These are phyloP conservation scores for Scleromitrula shiraiana DNA, from an alignment of 2,329 filamentous ascomycete genomes.

Conservation along the genomic window DNA sequence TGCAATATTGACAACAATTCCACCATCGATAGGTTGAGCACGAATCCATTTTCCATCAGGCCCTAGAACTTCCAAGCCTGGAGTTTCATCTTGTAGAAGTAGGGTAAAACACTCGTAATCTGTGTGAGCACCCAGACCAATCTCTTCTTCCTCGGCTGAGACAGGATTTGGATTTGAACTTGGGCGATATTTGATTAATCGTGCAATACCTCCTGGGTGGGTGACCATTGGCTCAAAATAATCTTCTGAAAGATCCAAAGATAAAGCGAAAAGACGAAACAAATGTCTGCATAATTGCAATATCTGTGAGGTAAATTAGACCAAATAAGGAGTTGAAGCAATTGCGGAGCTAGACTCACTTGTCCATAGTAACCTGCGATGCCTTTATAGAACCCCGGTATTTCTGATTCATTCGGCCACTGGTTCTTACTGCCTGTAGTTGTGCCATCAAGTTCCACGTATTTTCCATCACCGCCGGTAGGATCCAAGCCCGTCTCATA, in stretches of 20 bases:
- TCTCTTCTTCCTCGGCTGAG: slow-evolving; percentile 22
- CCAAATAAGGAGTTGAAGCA: background rate
- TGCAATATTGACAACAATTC: slow-evolving; percentile 44
- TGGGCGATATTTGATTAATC: slow-evolving; percentile 43
- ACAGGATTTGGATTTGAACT: slow-evolving; percentile 27
- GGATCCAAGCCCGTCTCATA: slow-evolving; percentile 28
- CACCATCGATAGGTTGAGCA: slow-evolving; percentile 37
- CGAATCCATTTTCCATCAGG: slow-evolving; percentile 37
- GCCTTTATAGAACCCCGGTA: slow-evolving; percentile 26
- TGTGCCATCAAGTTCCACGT: slow-evolving; percentile 27
- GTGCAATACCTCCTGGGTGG: slow-evolving; percentile 37
- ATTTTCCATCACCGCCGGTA: slow-evolving; percentile 27
- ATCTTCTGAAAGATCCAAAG: slow-evolving; percentile 34
- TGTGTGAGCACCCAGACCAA: slow-evolving; percentile 40
- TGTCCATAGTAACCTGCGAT: slow-evolving; percentile 26
- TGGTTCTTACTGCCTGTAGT: slow-evolving; percentile 20
- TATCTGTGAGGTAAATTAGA: slow-evolving; percentile 13
- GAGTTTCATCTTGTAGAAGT: slow-evolving; percentile 42
- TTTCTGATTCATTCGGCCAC: slow-evolving; percentile 24
- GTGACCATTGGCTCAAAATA: slow-evolving; percentile 34
- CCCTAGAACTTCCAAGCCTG: slow-evolving; percentile 45
- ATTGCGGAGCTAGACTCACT: slow-evolving; percentile 9
- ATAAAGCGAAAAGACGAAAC: slow-evolving; percentile 33
- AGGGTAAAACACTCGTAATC: slow-evolving; percentile 51
- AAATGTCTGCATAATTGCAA: slow-evolving; percentile 33